phyloP scores from a whole-genome alignment of 2,329 filamentous ascomycete species.

The Aspergillus persii region DNA sequence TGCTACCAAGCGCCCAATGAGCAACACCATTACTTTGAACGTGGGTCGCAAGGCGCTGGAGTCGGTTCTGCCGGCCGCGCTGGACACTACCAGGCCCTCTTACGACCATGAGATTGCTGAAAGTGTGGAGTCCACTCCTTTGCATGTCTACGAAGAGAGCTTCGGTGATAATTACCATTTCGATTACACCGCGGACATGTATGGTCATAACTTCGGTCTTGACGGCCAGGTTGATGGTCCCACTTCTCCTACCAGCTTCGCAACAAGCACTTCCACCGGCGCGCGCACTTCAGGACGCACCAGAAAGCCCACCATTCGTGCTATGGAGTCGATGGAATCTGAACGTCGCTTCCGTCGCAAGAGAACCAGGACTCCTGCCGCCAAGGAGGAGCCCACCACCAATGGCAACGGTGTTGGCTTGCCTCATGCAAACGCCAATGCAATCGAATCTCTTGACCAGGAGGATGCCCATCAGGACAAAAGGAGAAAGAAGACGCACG shows the following conservation, averaged over 20 bases:
- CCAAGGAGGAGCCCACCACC: neutral
- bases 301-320: conserved; percentile 22
- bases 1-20: conserved; percentile 1
- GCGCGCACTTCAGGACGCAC: conserved; percentile 17
- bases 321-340: conserved; percentile 19
- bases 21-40: conserved; percentile 16
- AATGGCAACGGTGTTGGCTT: neutral
- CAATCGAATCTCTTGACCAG: neutral
- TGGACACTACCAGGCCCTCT: neutral
- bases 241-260: conserved; percentile 19
- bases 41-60: conserved; percentile 17
- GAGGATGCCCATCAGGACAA: neutral
- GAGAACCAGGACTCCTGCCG: conserved; percentile 12
- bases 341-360: conserved; percentile 18
- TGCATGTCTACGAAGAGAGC: conserved; percentile 12
- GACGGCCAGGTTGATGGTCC: conserved; percentile 20
- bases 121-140: conserved; percentile 10
- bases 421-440: neutral
- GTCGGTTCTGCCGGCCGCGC: neutral
- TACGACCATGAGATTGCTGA: conserved; percentile 11
- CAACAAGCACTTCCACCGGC: conserved; percentile 16
- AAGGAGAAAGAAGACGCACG: neutral
- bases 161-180: conserved; percentile 18
- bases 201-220: conserved; percentile 20
- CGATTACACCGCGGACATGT: conserved; percentile 22